Base-by-base conservation (phyloP, 306 rosid species). In the Prunus fruticosa region DNA sequence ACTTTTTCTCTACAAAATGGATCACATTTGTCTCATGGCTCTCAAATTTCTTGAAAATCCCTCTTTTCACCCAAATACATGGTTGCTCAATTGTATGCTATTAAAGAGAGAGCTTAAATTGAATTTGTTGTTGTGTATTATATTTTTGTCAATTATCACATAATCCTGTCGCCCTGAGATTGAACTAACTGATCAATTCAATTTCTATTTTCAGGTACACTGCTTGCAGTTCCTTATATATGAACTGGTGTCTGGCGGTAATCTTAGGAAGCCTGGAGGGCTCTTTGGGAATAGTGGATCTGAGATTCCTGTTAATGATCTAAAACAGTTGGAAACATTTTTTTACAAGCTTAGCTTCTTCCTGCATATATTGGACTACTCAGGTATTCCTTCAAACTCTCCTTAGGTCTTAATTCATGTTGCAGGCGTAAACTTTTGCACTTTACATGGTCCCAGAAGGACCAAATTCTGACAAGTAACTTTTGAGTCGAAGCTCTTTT, bases 191-290 rank as follows among this genome's bases (percentile, higher is more conserved):
- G 80, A 69, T 81, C 57, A 76, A 62, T 75, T 72, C 64, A 49
- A 57, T 76, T 86, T 85, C 81, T 80, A 71, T 82, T 71, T 74
- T 22, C 82, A 95, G 98, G 93, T 92, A 71, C 98, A 95, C 83
- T 92, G 98, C 88, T 85, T 95, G 92, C 98, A 92, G 86, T 95
- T 95, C 84, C 85, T 95, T 82, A 92, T 95, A 85, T 92, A 95
- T 79, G 96, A 95, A 87, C 93, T 89, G 83, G 98, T 95, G 71
- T 95, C 98, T 79, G 98, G 98, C 80, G 98, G 98, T 63, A 95
- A 94, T 83, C 97, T 92, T 74, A 84, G 97, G 90, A 92, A 93
- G 90, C 98, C 98, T 52, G 98, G 98, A 52, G 98, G 98, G 53
- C 97, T 94, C 64, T 94, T 94, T 80, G 97, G 98, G 73, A 94